Evolutionary conservation across 257 asterid species (phyloP), one percentile per base, ranked within the genome.

Genomic region (Asclepias syriaca): DNA sequence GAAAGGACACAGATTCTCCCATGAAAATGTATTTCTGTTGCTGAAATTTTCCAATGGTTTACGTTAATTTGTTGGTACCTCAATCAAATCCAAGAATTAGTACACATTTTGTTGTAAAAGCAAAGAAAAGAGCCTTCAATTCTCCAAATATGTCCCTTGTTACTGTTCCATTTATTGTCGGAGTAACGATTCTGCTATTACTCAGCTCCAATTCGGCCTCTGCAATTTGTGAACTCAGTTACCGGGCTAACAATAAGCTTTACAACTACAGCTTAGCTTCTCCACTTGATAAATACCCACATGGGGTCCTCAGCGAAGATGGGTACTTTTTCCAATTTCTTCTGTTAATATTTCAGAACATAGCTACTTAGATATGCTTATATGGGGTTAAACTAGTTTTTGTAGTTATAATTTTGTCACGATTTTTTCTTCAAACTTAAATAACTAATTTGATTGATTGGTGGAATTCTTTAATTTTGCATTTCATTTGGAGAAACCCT

Each of bases 241-340:
- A 87, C 77, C 75, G 75, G 70, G 87, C 84, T 65, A 78, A 77
- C 78, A 85, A 83, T 81, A 88, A 82, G 85, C 85, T 89, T 46
- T 94, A 94, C 68, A 63, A 73, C 74, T 94, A 88, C 81, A 82
- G 78, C 79, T 83, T 94, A 87, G 84, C 85, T 49, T 75, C 91
- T 45, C 89, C 97, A 29, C 74, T 92, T 68, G 81, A 70, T 58
- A 75, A 76, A 64, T 94, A 81, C 59, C 97, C 96, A 49, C 97
- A 94, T 64, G 99, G 97, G 27, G 80, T 91, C 80, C 93, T 83
- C 79, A 89, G 99, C 79, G 99, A 94, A 89, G 99, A 94, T 79
- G 99, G 97, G 99, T 94, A 88, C 73, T 65, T 27, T 78, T 73
- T 54, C 64, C 24, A 24, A 55, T 50, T 66, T 65, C 71, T 43